Conservation (phyloP, 2,329 filamentous ascomycete genomes). For the Pseudogymnoascus sp. region DNA sequence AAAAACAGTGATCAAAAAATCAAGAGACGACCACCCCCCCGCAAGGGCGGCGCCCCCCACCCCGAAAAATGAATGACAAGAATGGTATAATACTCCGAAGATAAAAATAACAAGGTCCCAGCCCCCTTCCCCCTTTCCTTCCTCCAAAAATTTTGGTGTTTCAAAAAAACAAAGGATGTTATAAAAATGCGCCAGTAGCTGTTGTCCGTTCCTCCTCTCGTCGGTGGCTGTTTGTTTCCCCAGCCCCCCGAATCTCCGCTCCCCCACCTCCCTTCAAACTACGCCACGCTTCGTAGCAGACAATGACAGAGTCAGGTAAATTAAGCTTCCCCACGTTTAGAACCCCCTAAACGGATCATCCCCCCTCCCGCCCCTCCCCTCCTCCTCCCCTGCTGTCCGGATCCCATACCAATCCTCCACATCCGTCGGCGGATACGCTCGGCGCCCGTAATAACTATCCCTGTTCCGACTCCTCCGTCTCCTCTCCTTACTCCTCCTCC, state of each 20-base stretch:
- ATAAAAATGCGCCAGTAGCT: not conserved
- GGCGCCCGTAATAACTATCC: constrained; percentile 22
- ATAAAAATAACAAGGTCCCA: not conserved
- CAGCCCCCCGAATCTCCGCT: not conserved
- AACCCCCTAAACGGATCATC: constrained; percentile 57
- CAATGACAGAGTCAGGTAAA: not conserved
- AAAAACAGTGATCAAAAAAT: too few species aligned
- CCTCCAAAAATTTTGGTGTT: not conserved
- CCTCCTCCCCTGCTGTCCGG: constrained; percentile 42
- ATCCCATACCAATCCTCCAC: constrained; percentile 42
- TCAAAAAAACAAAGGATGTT: not conserved
- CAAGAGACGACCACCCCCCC: too few species aligned
- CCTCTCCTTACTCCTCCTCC: constrained; percentile 22
- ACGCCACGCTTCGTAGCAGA: too few species aligned
- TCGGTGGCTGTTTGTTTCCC: not conserved
- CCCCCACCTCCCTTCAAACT: too few species aligned
- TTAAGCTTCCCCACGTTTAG: constrained; percentile 25
- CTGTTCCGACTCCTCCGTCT: constrained; percentile 22
- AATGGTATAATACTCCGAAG: not conserved
- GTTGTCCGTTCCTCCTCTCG: not conserved
- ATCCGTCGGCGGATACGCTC: constrained; percentile 21
- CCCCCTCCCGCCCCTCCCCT: constrained; percentile 34
- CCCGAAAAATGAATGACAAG: not conserved
- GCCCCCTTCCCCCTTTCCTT: not conserved
- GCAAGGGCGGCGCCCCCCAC: too few species aligned